Evolutionary conservation across 768 basidiomycete species (phyloP), one percentile per base, ranked within the genome.

Genomic region (Pleurotus tuoliensis): DNA sequence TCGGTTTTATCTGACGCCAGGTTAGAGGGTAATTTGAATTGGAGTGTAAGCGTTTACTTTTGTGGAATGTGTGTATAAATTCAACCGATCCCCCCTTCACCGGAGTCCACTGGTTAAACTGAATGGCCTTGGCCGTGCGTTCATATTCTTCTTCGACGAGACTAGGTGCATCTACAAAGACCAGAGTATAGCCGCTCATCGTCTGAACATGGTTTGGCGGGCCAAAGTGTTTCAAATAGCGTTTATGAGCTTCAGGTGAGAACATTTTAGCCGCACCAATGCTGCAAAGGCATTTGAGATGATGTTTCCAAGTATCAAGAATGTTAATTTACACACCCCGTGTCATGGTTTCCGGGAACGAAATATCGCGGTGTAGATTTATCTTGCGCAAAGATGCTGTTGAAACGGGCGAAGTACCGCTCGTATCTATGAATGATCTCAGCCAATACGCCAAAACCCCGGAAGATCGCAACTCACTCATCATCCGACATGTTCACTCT

Each of bases 291-390:
- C 61, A 27, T 56, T 56, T 52, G 56, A 15, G 54, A 13, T 4
- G 63, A 58, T 15, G 61, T 55, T 11, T 72, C 71, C 13, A 76
- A 34, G 65, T 22, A 71, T 72, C 53, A 24, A 46, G 38, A 25
- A 24, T 25, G 54, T 59, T 6, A 50, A 48, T 37, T 39, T 25
- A 51, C 78, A 57, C 67, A 90, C 84, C 90, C 91, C 34, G 89
- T 77, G 64, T 98, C 96, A 65, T 94, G 94, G 66, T 98, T 98
- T 5, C 96, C 96, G 2, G 94, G 88, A 25, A 95, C 78, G 65
- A 84, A 88, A 69, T 86, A 87, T 57, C 77, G 73, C 0, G 87
- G 85, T 3, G 82, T 73, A 15, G 68, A 60, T 8, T 74, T 61
- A 5, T 78, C 69, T 18, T 73, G 56, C 25, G 74, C 69, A 71